Conservation (phyloP, 169 alveolate genomes). For the Cystoisospora suis region DNA sequence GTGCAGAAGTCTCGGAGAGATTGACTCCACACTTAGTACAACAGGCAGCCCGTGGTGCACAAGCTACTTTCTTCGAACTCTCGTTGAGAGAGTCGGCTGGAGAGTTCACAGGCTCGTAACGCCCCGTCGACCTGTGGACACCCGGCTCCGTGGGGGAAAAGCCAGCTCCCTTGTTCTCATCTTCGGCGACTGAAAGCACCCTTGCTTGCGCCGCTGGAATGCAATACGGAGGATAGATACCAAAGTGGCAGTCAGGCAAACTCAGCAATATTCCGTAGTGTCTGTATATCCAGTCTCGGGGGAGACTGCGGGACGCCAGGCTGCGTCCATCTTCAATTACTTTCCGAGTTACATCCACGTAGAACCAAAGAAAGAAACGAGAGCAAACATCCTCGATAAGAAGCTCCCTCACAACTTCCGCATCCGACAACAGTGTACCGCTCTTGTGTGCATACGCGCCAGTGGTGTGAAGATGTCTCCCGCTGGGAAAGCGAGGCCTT, state of each 20-base stretch:
- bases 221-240: background rate
- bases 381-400: constrained; percentile 16
- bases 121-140: no score
- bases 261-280: background rate
- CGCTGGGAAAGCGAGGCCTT: no score
- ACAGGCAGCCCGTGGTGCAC: no score
- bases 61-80: no score
- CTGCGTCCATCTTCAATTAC: background rate
- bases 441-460: no score
- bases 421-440: no score
- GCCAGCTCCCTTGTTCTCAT: background rate
- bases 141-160: no score
- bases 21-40: no score
- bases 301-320: background rate
- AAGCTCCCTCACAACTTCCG: background rate
- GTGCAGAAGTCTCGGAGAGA: no score
- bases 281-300: constrained; percentile 19
- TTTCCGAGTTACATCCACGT: background rate
- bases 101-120: no score
- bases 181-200: background rate
- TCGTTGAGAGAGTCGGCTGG: no score
- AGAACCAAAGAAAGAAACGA: constrained; percentile 28
- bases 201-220: background rate
- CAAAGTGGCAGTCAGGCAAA: constrained; percentile 3
- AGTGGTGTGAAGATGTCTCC: no score